phyloP scores from a whole-genome alignment of 1,284 basidiomycete genomes.

The Fomitopsis pinicola region DNA sequence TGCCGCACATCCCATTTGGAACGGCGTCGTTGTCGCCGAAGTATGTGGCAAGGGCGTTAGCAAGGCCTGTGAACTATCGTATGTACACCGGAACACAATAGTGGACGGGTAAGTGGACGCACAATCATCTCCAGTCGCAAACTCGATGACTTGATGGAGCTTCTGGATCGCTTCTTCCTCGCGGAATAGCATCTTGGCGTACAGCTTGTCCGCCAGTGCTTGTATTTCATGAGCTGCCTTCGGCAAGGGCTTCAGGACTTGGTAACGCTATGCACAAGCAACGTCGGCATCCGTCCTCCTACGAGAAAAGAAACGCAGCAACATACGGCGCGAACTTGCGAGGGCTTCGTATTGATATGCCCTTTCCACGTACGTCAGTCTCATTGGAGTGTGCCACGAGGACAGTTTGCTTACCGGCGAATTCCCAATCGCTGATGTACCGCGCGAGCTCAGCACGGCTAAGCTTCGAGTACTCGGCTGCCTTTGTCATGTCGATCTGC shows the following conservation, averaged over 20 bases:
- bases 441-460: slow-evolving; percentile 32
- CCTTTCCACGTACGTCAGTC: slow-evolving; percentile 17
- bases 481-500: slow-evolving; percentile 35
- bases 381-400: background rate
- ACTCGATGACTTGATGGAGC: slow-evolving; percentile 37
- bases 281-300: background rate
- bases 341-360: slow-evolving; percentile 32
- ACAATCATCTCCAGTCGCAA: slow-evolving; percentile 45
- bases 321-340: slow-evolving; percentile 37
- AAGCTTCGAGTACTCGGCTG: slow-evolving; percentile 26
- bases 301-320: background rate
- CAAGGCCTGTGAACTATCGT: slow-evolving; percentile 31
- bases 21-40: slow-evolving; percentile 44
- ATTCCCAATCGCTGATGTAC: slow-evolving; percentile 37
- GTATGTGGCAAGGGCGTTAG: slow-evolving; percentile 39
- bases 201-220: slow-evolving; percentile 32
- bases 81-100: background rate
- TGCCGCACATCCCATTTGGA: slow-evolving; percentile 37
- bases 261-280: slow-evolving; percentile 32
- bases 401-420: slow-evolving; percentile 20
- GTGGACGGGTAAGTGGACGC: slow-evolving; percentile 7
- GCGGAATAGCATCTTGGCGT: slow-evolving; percentile 34
- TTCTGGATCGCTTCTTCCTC: slow-evolving; percentile 42
- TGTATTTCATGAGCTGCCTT: slow-evolving; percentile 31
- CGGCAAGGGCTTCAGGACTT: slow-evolving; percentile 34